Conservation (phyloP, 2,329 filamentous ascomycete genomes). For the Annulohypoxylon truncatum region DNA sequence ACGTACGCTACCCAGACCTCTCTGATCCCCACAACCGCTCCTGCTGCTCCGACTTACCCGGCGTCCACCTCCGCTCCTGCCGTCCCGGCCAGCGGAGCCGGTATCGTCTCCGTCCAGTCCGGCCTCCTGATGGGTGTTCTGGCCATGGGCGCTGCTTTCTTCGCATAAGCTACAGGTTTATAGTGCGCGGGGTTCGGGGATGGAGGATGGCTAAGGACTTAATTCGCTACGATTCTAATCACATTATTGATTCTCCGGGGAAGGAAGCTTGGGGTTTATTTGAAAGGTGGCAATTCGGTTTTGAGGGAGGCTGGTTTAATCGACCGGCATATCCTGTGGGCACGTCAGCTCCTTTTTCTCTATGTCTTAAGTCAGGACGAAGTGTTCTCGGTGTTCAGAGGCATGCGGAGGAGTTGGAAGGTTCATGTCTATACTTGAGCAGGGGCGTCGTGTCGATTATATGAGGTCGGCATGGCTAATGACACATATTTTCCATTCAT, state of each 20-base stretch:
- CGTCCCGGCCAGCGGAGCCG: slow-evolving; percentile 41
- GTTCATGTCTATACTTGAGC: slow-evolving; percentile 38
- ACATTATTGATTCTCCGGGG: slow-evolving; percentile 39
- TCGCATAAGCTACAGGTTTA: slow-evolving; percentile 37
- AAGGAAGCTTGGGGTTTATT: slow-evolving; percentile 36
- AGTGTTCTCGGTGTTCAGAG: slow-evolving; percentile 36
- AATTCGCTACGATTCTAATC: slow-evolving; percentile 32
- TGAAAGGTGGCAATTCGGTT: slow-evolving; percentile 13
- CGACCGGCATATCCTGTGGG: slow-evolving; percentile 22
- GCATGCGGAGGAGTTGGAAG: slow-evolving; percentile 40
- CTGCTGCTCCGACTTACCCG: slow-evolving; percentile 18
- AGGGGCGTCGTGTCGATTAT: slow-evolving; percentile 27
- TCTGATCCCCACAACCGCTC: slow-evolving; percentile 23
- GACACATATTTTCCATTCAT: slow-evolving; percentile 36
- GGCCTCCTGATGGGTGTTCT: slow-evolving; percentile 46
- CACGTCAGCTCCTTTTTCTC: slow-evolving; percentile 39
- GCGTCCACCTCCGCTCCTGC: slow-evolving; percentile 23
- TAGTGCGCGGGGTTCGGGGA: slow-evolving; percentile 20
- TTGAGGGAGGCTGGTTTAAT: slow-evolving; percentile 23
- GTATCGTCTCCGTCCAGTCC: slow-evolving; percentile 42
- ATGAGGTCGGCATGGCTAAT: slow-evolving; percentile 30
- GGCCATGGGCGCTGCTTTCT: slow-evolving; percentile 45
- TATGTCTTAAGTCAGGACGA: slow-evolving; percentile 40
- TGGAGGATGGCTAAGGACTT: not conserved
- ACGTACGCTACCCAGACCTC: slow-evolving; percentile 34